These are phyloP conservation scores for Fonsecaea multimorphosa DNA, from an alignment of 2,329 filamentous ascomycete species.

Conservation along the genomic window DNA sequence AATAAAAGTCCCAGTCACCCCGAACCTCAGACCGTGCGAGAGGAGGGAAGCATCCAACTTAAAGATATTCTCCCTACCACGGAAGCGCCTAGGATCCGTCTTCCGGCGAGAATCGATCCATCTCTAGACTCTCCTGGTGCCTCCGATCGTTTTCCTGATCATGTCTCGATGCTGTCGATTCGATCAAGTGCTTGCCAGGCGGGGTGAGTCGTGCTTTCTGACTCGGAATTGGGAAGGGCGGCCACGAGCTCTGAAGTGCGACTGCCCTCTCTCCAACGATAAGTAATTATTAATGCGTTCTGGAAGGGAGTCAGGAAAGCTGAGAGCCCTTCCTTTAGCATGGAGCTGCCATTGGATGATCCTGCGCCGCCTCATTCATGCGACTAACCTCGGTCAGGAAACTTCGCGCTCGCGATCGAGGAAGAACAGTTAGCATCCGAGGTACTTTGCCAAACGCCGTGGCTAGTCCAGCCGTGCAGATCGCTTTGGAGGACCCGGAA, in stretches of 20 bases:
- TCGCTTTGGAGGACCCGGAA: background rate
- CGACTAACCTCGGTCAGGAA: background rate
- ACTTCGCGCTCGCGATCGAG: background rate
- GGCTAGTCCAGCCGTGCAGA: background rate
- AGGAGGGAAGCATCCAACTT: background rate
- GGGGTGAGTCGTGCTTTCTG: background rate
- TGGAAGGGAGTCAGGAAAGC: background rate
- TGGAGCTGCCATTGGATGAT: background rate
- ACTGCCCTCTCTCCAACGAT: background rate
- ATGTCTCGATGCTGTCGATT: background rate
- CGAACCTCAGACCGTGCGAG: background rate
- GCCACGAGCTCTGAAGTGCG: background rate
- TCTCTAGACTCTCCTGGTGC: background rate
- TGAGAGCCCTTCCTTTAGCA: background rate
- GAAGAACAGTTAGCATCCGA: background rate
- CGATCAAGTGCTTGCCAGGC: background rate
- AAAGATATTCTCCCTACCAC: background rate
- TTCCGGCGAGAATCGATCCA: background rate
- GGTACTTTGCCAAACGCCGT: background rate
- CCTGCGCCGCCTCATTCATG: background rate
- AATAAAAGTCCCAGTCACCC: constrained; percentile 8
- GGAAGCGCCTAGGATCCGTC: background rate
- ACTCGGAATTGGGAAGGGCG: background rate
- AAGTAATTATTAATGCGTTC: background rate
- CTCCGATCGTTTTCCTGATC: background rate